A percentile compares a stretch with the other conserved stretches of the same genome.
Conservation (phyloP, 441 rosid genomes). For the Hura crepitans region DNA sequence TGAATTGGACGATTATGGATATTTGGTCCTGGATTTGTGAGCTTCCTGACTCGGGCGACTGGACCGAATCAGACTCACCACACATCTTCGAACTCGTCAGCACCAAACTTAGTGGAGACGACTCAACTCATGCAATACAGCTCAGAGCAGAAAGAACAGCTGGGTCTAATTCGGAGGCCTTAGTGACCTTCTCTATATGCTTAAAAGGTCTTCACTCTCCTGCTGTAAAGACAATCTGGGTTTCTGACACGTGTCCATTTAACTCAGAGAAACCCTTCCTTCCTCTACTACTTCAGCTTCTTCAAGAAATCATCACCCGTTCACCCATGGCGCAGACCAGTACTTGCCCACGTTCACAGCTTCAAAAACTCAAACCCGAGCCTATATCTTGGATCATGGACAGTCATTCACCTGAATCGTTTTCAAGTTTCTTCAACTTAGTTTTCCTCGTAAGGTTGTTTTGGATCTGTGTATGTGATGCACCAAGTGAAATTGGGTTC, state of each 20-base stretch:
- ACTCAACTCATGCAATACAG: conserved; percentile 42
- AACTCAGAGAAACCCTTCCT: conserved; percentile 69
- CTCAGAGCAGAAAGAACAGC: conserved; percentile 48
- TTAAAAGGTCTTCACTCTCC: conserved; percentile 40
- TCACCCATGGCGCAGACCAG: conserved; percentile 49
- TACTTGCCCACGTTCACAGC: conserved; percentile 57
- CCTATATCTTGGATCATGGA: conserved; percentile 77
- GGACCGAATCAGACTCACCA: conserved; percentile 34
- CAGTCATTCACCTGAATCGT: conserved; percentile 68
- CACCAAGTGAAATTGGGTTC: conserved; percentile 69
- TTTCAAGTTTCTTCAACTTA: conserved; percentile 63
- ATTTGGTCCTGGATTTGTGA: conserved; percentile 82
- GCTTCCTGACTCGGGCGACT: conserved; percentile 36
- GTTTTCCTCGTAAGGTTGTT: conserved; percentile 63
- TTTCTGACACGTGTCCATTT: conserved; percentile 58
- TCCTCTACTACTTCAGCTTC: conserved; percentile 68
- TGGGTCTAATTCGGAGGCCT: conserved; percentile 30
- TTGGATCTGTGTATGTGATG: conserved; percentile 62
- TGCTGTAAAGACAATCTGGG: conserved; percentile 47
- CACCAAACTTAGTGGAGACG: conserved; percentile 11
- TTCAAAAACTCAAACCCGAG: conserved; percentile 56
- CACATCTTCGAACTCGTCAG: conserved; percentile 43
- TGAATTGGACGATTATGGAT: conserved; percentile 35
- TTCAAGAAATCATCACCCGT: conserved; percentile 54
- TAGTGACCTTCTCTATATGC: conserved; percentile 42